A percentile compares a stretch with the other conserved stretches of the same genome.
Conservation (phyloP, 139 green algal genomes). For the Ettlia oleoabundans region DNA sequence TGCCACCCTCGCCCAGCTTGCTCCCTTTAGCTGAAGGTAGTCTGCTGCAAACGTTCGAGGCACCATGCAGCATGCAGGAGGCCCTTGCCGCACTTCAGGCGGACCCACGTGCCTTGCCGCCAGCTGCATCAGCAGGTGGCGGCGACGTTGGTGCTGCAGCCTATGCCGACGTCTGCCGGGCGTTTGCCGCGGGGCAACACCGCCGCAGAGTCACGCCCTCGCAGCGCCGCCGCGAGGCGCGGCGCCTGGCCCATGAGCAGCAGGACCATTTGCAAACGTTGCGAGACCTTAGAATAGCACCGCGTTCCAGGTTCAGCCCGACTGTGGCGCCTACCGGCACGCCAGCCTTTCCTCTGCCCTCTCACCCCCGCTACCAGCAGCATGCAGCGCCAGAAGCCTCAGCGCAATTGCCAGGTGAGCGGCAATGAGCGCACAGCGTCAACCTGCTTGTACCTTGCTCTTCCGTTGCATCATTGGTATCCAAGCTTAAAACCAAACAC, state of each 20-base stretch:
- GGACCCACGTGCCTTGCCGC: no score
- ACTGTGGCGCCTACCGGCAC: no score
- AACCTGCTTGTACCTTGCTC: no score
- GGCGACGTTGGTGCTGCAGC: background rate
- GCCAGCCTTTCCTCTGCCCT: no score
- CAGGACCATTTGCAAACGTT: background rate
- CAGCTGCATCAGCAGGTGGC: background rate
- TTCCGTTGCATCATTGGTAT: no score
- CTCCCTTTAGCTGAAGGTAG: background rate
- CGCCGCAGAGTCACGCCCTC: background rate
- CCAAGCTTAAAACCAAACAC: no score
- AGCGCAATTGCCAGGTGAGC: no score
- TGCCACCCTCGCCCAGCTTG: background rate
- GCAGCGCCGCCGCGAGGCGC: background rate
- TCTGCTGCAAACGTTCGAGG: background rate
- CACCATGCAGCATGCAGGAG: background rate
- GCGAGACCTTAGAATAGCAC: background rate
- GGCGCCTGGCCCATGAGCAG: background rate
- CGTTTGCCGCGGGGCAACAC: background rate
- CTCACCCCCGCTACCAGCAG: no score
- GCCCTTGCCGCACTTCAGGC: background rate
- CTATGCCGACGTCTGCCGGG: background rate
- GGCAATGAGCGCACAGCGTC: no score
- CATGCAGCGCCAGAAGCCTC: no score
- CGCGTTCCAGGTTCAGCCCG: background rate